Percentiles rank a stretch among this genome's conserved stretches.
Evolutionary conservation across 129 eudicot genomes (phyloP).

Genomic region (Arctium minus): DNA sequence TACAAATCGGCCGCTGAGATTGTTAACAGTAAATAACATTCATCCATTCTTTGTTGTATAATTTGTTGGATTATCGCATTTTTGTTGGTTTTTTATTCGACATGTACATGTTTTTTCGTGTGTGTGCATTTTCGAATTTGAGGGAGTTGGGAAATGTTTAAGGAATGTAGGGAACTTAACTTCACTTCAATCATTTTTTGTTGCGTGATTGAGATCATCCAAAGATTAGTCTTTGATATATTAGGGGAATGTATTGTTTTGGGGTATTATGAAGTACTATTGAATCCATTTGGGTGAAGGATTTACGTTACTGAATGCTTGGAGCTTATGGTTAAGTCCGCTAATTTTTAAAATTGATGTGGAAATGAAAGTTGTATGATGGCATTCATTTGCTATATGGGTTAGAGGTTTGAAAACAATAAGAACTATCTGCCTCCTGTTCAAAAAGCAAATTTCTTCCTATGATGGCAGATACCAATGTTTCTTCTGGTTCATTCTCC

Average conservation of each 20-base stretch:
- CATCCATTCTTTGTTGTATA: neutral
- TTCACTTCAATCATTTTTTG: neutral
- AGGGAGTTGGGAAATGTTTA: neutral
- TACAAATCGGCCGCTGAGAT: constrained; percentile 89
- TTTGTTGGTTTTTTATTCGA: neutral
- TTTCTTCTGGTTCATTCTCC: neutral
- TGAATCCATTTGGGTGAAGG: neutral
- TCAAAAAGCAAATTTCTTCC: neutral
- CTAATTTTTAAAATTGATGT: too few relatives aligned
- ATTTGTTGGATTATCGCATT: neutral
- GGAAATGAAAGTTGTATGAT: too few relatives aligned
- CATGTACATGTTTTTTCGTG: too few relatives aligned
- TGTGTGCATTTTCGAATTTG: neutral
- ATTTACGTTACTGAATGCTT: too few relatives aligned
- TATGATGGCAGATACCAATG: neutral
- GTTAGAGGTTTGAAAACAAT: too few relatives aligned
- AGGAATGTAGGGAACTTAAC: neutral
- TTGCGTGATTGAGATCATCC: neutral
- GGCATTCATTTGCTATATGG: too few relatives aligned
- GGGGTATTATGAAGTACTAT: neutral
- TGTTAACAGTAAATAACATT: constrained; percentile 55
- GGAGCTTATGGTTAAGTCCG: too few relatives aligned
- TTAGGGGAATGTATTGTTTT: neutral
- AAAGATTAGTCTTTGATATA: neutral
- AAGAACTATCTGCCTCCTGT: neutral